Conservation (phyloP, 345 rosid species). For the Isatis tinctoria region DNA sequence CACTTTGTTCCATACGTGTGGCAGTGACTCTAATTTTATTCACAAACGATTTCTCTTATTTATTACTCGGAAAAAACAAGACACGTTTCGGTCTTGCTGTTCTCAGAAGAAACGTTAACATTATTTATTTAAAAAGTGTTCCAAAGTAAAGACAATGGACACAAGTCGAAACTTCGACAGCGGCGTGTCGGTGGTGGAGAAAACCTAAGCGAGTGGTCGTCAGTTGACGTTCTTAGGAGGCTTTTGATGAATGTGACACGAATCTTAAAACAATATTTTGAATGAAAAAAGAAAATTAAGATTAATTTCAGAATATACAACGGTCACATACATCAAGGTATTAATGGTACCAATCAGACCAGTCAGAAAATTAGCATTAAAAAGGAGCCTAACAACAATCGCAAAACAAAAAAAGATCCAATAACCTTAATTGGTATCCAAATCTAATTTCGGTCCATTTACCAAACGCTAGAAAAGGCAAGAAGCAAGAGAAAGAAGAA, state of each 20-base stretch:
- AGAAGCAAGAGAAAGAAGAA: not conserved
- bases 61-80: not conserved
- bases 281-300: not conserved
- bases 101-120: not conserved
- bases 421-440: not conserved
- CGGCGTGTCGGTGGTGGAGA: conserved; percentile 26
- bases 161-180: not conserved
- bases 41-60: not conserved
- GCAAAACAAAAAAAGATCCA: not conserved
- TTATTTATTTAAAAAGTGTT: not conserved
- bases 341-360: not conserved
- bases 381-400: not conserved
- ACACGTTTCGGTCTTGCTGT: not conserved
- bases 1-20: conserved; percentile 14
- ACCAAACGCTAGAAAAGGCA: not conserved
- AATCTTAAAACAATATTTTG: not conserved
- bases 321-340: not conserved
- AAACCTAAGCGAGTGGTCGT: not conserved
- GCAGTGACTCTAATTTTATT: not conserved
- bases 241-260: not conserved
- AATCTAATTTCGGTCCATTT: not conserved
- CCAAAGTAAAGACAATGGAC: not conserved
- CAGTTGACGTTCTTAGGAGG: not conserved
- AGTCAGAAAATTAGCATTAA: not conserved
- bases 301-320: not conserved